A percentile compares a stretch with the other conserved stretches of the same genome.
Evolutionary conservation across 1,284 basidiomycete species (phyloP).

Genomic region (Trichosporon sp.): DNA sequence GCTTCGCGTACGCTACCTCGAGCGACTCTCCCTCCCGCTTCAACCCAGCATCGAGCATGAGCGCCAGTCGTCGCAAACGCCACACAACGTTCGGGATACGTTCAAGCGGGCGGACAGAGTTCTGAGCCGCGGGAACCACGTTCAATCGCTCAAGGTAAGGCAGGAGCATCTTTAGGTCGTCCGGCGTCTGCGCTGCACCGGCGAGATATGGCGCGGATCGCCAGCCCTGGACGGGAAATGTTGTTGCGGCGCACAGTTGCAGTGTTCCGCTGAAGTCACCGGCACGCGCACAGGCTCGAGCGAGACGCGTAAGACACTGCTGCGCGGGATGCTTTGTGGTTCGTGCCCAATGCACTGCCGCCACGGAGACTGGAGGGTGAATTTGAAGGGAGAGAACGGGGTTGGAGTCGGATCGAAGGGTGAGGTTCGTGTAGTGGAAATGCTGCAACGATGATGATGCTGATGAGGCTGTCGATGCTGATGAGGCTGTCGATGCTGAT

Average conservation of each 20-base stretch:
- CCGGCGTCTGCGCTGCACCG: constrained; percentile 22
- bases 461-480: too few species aligned
- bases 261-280: background rate
- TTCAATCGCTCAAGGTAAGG: constrained; percentile 13
- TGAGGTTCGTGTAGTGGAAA: too few species aligned
- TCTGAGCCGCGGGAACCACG: background rate
- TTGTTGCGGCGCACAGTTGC: background rate
- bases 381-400: too few species aligned
- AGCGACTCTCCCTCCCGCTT: background rate
- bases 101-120: background rate
- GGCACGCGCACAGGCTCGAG: background rate
- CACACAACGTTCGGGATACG: background rate
- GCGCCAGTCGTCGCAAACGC: background rate
- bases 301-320: background rate
- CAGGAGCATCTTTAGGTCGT: constrained; percentile 20
- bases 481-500: too few species aligned
- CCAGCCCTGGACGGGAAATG: background rate
- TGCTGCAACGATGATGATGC: too few species aligned
- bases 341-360: too few species aligned
- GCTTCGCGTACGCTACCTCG: background rate
- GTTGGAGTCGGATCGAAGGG: too few species aligned
- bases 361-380: too few species aligned
- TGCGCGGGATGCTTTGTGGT: background rate
- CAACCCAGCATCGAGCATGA: background rate
- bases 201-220: constrained; percentile 5